Evolutionary conservation across 495 filamentous ascomycete species (phyloP), one percentile per base, ranked within the genome.

Genomic region (Aspergillus saccharolyticus): DNA sequence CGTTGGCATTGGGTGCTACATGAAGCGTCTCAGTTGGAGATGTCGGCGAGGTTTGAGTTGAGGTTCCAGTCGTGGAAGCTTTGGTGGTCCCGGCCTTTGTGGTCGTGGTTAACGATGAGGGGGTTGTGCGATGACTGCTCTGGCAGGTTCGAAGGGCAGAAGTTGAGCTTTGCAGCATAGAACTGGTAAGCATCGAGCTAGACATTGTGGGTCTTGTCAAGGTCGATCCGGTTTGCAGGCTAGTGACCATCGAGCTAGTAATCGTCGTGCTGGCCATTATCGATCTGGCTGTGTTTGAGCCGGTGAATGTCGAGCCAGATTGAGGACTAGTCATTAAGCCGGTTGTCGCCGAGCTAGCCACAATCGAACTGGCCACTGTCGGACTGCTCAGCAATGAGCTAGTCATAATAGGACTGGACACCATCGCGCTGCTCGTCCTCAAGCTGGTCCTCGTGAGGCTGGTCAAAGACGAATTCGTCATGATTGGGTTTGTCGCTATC

Each of bases 61-160:
- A 16, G 33, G 15, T 19, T 15, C 42, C 43, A 28, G 53, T 28
- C 42, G 44, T 28, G 21, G 79, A 91, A 90, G 75, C 87, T 91
- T 79, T 91, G 88, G 15, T 89, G 88, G 78, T 94, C 87, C 65
- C 86, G 74, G 68, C 15, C 14, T 39, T 39, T 12, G 33, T 39
- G 12, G 33, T 39, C 33, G 14, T 39, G 33, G 12, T 39, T 5
- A 12, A 39, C 4, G 33, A 28, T 28, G 25, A 39, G 14, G 33
- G 14, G 5, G 5, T 39, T 39, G 33, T 39, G 10, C 14, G 33
- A 12, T 12, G 4, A 39, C 10, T 39, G 12, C 2, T 39, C 12
- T 6, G 33, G 33, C 33, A 9, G 2, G 33, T 8, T 2, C 10
- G 33, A 12, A 39, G 10, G 4, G 33, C 14, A 39, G 33, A 5